Base-by-base conservation (phyloP, 2,329 filamentous ascomycete genomes). In the Diaporthe citri region DNA sequence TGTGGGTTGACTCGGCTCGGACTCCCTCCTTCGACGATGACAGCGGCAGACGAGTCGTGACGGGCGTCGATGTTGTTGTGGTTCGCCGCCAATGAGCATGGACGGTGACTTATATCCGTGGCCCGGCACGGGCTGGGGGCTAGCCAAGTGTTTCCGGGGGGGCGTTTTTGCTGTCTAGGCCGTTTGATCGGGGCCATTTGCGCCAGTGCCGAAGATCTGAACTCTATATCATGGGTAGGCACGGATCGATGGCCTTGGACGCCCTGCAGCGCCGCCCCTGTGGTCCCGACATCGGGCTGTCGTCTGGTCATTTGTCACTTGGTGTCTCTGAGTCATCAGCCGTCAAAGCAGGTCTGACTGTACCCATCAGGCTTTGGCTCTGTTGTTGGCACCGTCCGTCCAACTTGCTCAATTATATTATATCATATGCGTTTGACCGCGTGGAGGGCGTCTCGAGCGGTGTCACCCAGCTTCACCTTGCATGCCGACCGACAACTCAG, bases 41-140 rank as follows among this genome's bases (percentile, higher is more conserved):
- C 59, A 31, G 39, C 48, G 69, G 41, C 74, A 10, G 64, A 39
- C 10, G 62, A 70, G 74, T 66, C 71, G 64, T 71, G 71, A 71
- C 31, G 57, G 39, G 64, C 55, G 62, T 25, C 25, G 15, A 41
- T 41, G 64, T 55, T 69, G 48, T 28, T 55, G 22, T 52, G 48
- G 34, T 55, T 20, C 34, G 64, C 52, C 64, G 64, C 64, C 48
- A 67, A 67, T 67, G 64, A 67, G 64, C 64, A 66, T 51, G 62
- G 22, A 51, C 15, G 43, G 43, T 69, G 64, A 55, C 64, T 69
- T 52, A 28, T 52, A 28, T 69, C 48, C 48, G 48, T 41, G 22
- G 48, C 34, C 20, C 64, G 64, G 64, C 48, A 69, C 48, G 64
- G 31, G 64, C 13, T 52, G 31, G 31, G 59, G 64, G 31, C 64